Percentiles rank a stretch among this genome's conserved stretches.
Conservation (phyloP, 345 rosid genomes). For the Arabis alpina region DNA sequence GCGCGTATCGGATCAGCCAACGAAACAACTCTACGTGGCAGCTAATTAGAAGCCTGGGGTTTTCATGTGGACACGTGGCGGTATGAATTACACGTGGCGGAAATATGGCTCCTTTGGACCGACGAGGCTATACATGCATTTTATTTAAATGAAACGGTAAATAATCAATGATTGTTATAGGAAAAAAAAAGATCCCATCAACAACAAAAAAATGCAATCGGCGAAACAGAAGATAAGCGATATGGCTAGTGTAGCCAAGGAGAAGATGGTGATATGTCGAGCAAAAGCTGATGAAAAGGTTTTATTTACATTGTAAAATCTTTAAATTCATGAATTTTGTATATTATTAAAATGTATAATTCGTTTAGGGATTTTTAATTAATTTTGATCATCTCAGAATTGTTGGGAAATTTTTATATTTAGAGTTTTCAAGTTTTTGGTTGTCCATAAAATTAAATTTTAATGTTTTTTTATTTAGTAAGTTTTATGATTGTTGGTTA, state of each 20-base stretch:
- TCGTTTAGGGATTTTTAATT: not conserved
- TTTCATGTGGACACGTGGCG: not conserved
- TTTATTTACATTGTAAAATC: not conserved
- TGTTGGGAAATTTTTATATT: no score
- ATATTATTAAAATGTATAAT: not conserved
- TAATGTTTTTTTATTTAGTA: no score
- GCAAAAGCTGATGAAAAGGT: constrained; percentile 66
- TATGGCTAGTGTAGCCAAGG: constrained; percentile 65
- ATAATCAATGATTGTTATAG: not conserved
- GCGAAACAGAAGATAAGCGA: constrained; percentile 62
- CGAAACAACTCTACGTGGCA: constrained; percentile 26
- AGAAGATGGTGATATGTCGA: constrained; percentile 52
- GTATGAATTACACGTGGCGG: not conserved
- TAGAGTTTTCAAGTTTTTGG: no score
- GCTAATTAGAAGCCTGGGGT: not conserved
- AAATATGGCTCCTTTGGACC: not conserved
- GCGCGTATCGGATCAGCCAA: constrained; percentile 1
- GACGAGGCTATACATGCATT: constrained; percentile 3
- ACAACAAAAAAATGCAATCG: constrained; percentile 48
- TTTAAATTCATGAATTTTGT: not conserved
- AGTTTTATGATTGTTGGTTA: no score
- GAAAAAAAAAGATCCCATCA: not conserved
- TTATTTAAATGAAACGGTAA: not conserved
- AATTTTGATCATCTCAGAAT: not conserved
- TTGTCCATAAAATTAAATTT: no score